Evolutionary conservation across 495 filamentous ascomycete genomes (phyloP).

Genomic region (Alectoria sarmentosa): DNA sequence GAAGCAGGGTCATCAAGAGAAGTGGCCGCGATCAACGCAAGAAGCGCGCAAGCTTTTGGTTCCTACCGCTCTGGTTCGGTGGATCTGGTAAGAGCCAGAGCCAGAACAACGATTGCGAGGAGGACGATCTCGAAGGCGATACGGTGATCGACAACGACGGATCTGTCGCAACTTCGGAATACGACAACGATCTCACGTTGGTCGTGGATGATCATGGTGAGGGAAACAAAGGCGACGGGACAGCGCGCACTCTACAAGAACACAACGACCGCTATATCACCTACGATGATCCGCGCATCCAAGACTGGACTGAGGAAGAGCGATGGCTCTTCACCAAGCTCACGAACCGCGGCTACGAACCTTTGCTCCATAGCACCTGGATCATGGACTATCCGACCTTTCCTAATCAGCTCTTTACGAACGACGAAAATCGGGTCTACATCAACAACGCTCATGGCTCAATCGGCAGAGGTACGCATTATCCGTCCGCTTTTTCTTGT

Average conservation of each 20-base stretch:
- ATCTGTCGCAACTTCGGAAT: neutral
- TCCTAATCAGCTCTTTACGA: constrained; percentile 50
- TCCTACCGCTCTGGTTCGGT: constrained; percentile 10
- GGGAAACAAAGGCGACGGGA: neutral
- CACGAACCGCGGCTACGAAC: constrained; percentile 52
- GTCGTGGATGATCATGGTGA: constrained; percentile 1
- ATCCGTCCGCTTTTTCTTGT: neutral
- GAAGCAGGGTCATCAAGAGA: constrained; percentile 15
- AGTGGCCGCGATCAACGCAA: constrained; percentile 7
- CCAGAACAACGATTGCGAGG: constrained; percentile 1
- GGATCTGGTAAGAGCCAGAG: constrained; percentile 6
- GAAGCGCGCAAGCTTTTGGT: constrained; percentile 19
- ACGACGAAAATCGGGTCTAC: constrained; percentile 36
- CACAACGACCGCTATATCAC: constrained; percentile 20
- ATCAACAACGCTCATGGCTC: constrained; percentile 39
- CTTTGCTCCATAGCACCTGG: constrained; percentile 50
- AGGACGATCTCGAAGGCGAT: constrained; percentile 15
- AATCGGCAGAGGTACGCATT: constrained; percentile 34
- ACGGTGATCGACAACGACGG: constrained; percentile 15
- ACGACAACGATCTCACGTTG: constrained; percentile 12
- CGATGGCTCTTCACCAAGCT: constrained; percentile 49
- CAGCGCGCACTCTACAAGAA: neutral
- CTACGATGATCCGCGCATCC: constrained; percentile 23
- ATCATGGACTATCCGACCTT: constrained; percentile 53
- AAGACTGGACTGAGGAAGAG: constrained; percentile 45